Percentiles rank a stretch among this genome's conserved stretches.
phyloP scores from a whole-genome alignment of 768 basidiomycete genomes.

The Mycena epipterygia region DNA sequence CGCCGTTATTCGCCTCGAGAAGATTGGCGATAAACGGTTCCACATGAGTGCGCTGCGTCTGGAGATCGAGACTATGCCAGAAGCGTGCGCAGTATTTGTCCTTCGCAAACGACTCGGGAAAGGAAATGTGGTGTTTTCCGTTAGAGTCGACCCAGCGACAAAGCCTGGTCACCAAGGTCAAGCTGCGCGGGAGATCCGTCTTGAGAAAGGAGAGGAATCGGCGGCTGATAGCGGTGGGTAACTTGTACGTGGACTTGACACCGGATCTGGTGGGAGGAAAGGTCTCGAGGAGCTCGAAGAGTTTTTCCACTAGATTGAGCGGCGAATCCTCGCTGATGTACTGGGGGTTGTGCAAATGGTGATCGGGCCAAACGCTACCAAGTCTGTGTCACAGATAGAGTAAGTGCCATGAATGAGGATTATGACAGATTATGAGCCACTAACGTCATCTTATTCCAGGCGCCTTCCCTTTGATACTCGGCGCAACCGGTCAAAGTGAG shows the following conservation, averaged over 20 bases:
- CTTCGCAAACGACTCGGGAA: conserved; percentile 12
- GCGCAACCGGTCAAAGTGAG: conserved; percentile 22
- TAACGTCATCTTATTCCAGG: conserved; percentile 34
- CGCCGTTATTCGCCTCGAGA: conserved; percentile 26
- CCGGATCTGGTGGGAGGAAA: conserved; percentile 27
- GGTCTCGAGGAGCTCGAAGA: conserved; percentile 33
- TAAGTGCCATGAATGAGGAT: conserved; percentile 14
- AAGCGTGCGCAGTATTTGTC: conserved; percentile 11
- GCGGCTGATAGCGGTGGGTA: conserved; percentile 21
- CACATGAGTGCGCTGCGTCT: conserved; percentile 30
- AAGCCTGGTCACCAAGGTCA: conserved; percentile 31
- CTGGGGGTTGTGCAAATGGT: conserved; percentile 29
- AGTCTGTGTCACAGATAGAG: conserved; percentile 24
- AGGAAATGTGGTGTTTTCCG: conserved; percentile 20
- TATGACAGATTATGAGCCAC: conserved; percentile 19
- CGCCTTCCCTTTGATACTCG: conserved; percentile 28
- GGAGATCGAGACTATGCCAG: conserved; percentile 33
- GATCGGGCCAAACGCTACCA: conserved; percentile 28
- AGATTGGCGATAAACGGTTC: conserved; percentile 34
- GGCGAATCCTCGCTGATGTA: conserved; percentile 29
- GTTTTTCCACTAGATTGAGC: conserved; percentile 32
- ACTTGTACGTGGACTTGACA: conserved; percentile 17
- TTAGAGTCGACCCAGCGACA: conserved; percentile 20
- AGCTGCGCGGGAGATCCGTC: conserved; percentile 30
- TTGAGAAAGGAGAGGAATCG: conserved; percentile 31